phyloP scores from a whole-genome alignment of 2,329 filamentous ascomycete genomes.

The Claviceps africana region DNA sequence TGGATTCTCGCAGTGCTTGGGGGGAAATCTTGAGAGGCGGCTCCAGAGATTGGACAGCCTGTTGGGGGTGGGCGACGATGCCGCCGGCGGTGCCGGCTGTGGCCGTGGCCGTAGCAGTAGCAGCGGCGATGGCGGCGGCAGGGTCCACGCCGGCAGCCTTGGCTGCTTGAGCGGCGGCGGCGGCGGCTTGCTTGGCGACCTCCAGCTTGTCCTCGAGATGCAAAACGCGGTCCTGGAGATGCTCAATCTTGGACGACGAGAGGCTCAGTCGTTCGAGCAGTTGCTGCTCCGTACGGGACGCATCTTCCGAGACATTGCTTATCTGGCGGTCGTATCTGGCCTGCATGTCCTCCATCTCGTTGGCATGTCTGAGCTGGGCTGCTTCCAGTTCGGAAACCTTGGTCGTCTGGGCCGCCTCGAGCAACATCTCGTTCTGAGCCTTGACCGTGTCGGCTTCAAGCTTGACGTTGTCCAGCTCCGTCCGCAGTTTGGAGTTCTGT shows the following conservation, averaged over 20 bases:
- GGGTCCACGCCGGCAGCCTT: constrained; percentile 38
- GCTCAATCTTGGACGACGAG: constrained; percentile 69
- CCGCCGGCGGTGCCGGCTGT: not conserved
- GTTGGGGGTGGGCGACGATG: constrained; percentile 10
- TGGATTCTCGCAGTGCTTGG: constrained; percentile 87
- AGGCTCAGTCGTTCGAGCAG: constrained; percentile 69
- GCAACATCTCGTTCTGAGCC: constrained; percentile 67
- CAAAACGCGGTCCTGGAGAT: constrained; percentile 70
- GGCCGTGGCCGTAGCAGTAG: not conserved
- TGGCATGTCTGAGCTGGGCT: constrained; percentile 45
- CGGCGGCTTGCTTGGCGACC: constrained; percentile 75
- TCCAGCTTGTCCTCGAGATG: constrained; percentile 86
- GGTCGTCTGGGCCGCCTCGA: constrained; percentile 64
- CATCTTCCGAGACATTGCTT: constrained; percentile 64
- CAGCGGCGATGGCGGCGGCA: constrained; percentile 8
- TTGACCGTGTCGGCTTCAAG: constrained; percentile 70
- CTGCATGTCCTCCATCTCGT: constrained; percentile 60
- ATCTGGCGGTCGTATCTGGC: constrained; percentile 62
- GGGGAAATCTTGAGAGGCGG: constrained; percentile 80
- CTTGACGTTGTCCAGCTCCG: constrained; percentile 62
- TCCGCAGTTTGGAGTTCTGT: constrained; percentile 57
- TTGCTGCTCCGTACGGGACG: constrained; percentile 64
- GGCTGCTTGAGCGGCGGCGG: constrained; percentile 66
- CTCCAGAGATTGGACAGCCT: constrained; percentile 26
- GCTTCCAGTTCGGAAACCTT: constrained; percentile 44